Conservation (phyloP, 2,329 filamentous ascomycete species). For the Fusarium sp. region DNA sequence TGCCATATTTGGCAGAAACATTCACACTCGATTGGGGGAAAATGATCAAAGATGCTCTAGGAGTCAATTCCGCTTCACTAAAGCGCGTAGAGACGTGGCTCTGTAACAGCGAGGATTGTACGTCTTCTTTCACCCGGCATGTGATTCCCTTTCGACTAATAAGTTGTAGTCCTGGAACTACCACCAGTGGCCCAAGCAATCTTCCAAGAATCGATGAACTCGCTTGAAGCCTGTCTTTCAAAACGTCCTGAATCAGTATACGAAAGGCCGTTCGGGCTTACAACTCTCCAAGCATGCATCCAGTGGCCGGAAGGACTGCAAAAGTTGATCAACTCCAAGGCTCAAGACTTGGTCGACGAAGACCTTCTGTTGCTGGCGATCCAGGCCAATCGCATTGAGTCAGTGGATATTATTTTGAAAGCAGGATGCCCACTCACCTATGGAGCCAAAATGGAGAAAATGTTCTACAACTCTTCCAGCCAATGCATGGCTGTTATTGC, state of each 20-base stretch:
- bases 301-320: neutral
- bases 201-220: rapidly evolving
- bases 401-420: rapidly evolving
- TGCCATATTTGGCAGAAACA: too few species aligned
- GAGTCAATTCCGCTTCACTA: too few species aligned
- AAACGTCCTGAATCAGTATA: neutral
- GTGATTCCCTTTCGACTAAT: too few species aligned
- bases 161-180: too few species aligned
- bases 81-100: too few species aligned
- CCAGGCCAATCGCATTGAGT: neutral
- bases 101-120: neutral
- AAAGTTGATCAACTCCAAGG: neutral
- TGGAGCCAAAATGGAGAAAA: neutral
- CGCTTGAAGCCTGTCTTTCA: rapidly evolving
- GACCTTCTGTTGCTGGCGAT: rapidly evolving
- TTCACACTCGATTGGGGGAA: too few species aligned
- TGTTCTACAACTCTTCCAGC: neutral
- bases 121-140: neutral
- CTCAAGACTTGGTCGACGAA: neutral
- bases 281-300: neutral
- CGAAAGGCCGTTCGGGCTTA: rapidly evolving
- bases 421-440: neutral
- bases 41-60: too few species aligned
- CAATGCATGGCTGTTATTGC: neutral
- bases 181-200: neutral